These are phyloP conservation scores for Fusarium oxysporum DNA, from an alignment of 2,329 filamentous ascomycete genomes.

Conservation along the genomic window DNA sequence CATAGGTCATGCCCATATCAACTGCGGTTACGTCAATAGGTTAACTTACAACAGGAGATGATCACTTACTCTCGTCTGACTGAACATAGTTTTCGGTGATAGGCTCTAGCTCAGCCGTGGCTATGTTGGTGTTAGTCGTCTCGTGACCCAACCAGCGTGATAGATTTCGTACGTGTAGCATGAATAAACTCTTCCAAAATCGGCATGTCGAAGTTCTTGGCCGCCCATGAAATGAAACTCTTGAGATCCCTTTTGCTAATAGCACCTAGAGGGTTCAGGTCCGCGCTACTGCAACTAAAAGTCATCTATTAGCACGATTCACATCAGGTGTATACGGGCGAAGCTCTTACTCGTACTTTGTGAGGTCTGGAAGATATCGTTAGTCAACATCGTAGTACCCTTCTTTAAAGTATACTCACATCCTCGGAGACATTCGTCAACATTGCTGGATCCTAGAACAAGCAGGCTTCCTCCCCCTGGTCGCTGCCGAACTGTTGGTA, in stretches of 20 bases:
- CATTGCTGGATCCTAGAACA: constrained; percentile 46
- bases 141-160: too few relatives aligned
- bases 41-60: not conserved
- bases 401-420: not conserved
- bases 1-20: constrained; percentile 59
- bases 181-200: constrained; percentile 72
- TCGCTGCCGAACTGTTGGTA: constrained; percentile 36
- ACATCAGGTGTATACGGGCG: not conserved
- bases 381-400: not conserved
- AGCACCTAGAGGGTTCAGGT: constrained; percentile 49
- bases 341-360: constrained; percentile 38
- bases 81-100: constrained; percentile 50
- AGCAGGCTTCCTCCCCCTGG: constrained; percentile 44
- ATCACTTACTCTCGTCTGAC: not conserved
- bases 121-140: not conserved
- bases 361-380: constrained; percentile 13
- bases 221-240: constrained; percentile 70
- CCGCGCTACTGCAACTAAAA: constrained; percentile 53
- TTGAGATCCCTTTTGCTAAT: constrained; percentile 71
- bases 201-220: constrained; percentile 67
- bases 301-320: not conserved
- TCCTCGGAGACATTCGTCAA: constrained; percentile 41
- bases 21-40: constrained; percentile 29
- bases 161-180: constrained; percentile 59
- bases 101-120: constrained; percentile 59